Percentiles rank a stretch among this genome's conserved stretches.
Evolutionary conservation across 2,329 filamentous ascomycete genomes (phyloP).

Genomic region (Myotisia sp.): DNA sequence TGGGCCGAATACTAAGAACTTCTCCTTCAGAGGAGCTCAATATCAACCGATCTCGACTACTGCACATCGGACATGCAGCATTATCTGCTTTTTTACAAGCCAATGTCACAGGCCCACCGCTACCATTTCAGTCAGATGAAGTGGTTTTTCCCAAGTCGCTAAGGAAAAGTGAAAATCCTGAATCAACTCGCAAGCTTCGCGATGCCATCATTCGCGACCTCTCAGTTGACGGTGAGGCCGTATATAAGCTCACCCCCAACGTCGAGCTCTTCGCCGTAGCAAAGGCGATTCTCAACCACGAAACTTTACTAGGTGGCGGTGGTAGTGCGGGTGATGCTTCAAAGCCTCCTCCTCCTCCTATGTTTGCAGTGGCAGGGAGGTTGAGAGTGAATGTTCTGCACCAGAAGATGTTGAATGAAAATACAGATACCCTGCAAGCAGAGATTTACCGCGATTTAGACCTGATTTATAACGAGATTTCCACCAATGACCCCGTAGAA

Average conservation of each 20-base stretch:
- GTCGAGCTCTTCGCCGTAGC: slow-evolving; percentile 74
- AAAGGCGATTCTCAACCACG: slow-evolving; percentile 42
- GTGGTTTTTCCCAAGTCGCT: slow-evolving; percentile 34
- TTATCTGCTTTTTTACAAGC: slow-evolving; percentile 70
- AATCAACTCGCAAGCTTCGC: slow-evolving; percentile 34
- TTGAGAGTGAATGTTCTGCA: slow-evolving; percentile 62
- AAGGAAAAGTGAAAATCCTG: slow-evolving; percentile 22
- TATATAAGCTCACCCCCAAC: slow-evolving; percentile 70
- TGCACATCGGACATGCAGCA: slow-evolving; percentile 51
- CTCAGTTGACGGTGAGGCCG: slow-evolving; percentile 68
- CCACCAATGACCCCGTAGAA: slow-evolving; percentile 16
- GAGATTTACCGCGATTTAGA: slow-evolving; percentile 18
- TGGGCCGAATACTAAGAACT: too few relatives aligned
- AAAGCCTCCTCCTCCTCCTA: too few relatives aligned
- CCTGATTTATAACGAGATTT: not conserved
- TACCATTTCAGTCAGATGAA: slow-evolving; percentile 43
- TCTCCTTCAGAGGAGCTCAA: too few relatives aligned
- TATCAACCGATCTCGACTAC: slow-evolving; percentile 24
- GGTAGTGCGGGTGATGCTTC: slow-evolving; percentile 21
- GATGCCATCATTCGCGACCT: slow-evolving; percentile 54
- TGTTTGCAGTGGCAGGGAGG: slow-evolving; percentile 42
- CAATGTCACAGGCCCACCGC: slow-evolving; percentile 73
- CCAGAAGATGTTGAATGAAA: slow-evolving; percentile 52
- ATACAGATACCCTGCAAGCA: slow-evolving; percentile 39
- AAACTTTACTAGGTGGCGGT: slow-evolving; percentile 19